Percentiles rank a stretch among this genome's conserved stretches.
phyloP scores from a whole-genome alignment of 2,329 filamentous ascomycete genomes.

The Neospermospora avenae region DNA sequence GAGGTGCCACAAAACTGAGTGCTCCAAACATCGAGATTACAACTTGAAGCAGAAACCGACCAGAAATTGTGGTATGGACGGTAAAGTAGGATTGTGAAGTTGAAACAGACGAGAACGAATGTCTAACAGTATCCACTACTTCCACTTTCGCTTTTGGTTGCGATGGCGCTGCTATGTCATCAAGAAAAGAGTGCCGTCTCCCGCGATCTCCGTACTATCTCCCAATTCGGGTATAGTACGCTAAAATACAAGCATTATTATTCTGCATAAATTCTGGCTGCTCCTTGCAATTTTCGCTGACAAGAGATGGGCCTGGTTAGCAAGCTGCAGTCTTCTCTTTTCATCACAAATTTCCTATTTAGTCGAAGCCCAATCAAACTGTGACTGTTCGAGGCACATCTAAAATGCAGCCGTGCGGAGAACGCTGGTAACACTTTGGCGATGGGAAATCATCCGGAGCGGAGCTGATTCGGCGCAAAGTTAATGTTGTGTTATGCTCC shows the following conservation, averaged over 20 bases:
- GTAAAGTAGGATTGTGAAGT: background rate
- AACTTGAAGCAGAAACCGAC: no score
- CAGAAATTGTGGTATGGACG: background rate
- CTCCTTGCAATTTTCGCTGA: no score
- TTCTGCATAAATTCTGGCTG: no score
- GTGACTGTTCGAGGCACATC: no score
- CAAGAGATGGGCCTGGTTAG: no score
- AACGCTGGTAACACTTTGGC: background rate
- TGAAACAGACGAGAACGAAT: background rate
- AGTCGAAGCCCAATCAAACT: no score
- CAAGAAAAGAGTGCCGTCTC: background rate
- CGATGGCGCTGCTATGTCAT: background rate
- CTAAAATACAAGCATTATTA: no score
- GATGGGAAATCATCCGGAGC: background rate
- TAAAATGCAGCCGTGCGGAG: background rate
- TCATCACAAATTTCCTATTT: no score
- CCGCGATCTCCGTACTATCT: background rate
- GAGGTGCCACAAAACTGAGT: background rate
- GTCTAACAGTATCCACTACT: background rate
- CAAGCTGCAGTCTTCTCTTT: no score
- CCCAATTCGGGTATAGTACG: background rate
- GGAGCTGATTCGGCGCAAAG: slow-evolving; percentile 1
- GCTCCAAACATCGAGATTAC: background rate
- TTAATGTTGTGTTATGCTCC: background rate
- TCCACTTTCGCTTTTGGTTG: background rate